Evolutionary conservation across 768 basidiomycete species (phyloP).

Genomic region (Strobilomyces confusus): DNA sequence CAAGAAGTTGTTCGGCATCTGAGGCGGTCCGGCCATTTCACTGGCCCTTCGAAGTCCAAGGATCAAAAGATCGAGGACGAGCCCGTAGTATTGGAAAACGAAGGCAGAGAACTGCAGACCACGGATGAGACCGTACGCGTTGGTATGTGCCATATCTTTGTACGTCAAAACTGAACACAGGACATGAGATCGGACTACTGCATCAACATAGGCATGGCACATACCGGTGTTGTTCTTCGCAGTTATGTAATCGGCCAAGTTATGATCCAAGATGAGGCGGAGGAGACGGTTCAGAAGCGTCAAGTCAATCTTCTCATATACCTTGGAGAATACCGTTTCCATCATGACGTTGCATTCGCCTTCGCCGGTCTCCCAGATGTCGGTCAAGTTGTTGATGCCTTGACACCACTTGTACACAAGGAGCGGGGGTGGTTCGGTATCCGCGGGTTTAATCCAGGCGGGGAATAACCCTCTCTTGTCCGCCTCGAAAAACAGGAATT

Average conservation of each 20-base stretch:
- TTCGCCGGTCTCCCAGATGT: slow-evolving; percentile 97
- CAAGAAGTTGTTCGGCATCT: slow-evolving; percentile 97
- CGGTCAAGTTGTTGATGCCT: slow-evolving; percentile 97
- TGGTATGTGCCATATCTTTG: slow-evolving; percentile 98
- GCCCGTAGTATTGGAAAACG: slow-evolving; percentile 98
- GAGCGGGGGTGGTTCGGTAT: slow-evolving; percentile 94
- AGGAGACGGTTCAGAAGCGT: slow-evolving; percentile 93
- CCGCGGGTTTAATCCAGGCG: slow-evolving; percentile 98
- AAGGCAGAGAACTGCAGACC: slow-evolving; percentile 98
- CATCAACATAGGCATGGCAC: slow-evolving; percentile 7
- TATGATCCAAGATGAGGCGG: slow-evolving; percentile 96
- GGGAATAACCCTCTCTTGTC: slow-evolving; percentile 99
- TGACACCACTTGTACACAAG: slow-evolving; percentile 99
- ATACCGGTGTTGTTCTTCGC: slow-evolving; percentile 93
- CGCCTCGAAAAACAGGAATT: slow-evolving; percentile 98
- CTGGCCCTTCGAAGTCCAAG: slow-evolving; percentile 97
- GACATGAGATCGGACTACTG: not conserved
- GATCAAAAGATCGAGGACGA: slow-evolving; percentile 92
- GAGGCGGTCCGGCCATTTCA: slow-evolving; percentile 98
- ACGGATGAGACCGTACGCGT: slow-evolving; percentile 94
- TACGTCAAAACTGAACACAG: slow-evolving; percentile 64
- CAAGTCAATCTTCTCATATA: slow-evolving; percentile 98
- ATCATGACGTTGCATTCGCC: slow-evolving; percentile 98
- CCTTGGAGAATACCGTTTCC: slow-evolving; percentile 97
- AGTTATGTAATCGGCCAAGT: slow-evolving; percentile 98